Base-by-base conservation (phyloP, 75 land plant species). In the Pinus tabuliformis region DNA sequence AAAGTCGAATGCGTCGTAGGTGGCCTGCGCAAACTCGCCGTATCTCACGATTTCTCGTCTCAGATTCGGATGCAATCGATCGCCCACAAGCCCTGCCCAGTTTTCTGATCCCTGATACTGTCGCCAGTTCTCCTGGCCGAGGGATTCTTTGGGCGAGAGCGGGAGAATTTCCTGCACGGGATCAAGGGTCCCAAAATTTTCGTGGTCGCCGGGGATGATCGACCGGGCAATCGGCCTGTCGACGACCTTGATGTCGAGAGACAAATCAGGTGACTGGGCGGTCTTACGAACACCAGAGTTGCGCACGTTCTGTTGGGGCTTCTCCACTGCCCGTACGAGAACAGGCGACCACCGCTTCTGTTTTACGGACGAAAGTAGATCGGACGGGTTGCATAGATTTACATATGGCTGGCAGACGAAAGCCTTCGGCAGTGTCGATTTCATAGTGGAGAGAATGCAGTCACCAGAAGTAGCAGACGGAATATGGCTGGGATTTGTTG, bases 41-140 rank as follows among this genome's bases (percentile, higher is more conserved):
- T 95, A 30, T 30, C 1, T 30, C 58, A 95, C 88, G 18, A 91
- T 79, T 66, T 93, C 98, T 20, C 36, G 42, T 12, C 92, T 76
- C 20, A 93, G 84, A 15, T 82, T 81, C 1, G 85, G 80, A 76
- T 93, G 83, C 81, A 95, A 65, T 45, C 0, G 8, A 5, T 96
- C 92, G 36, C 93, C 92, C 17, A 91, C 59, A 11, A 95, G 75
- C 15, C 96, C 93, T 45, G 78, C 79, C 98, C 94, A 95, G 75
- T 89, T 72, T 72, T 80, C 70, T 4, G n/a, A 28, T 4, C 98
- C 98, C 37, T 89, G 91, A 64, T 87, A 84, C 81, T 91, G 85
- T 12, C 76, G 75, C 93, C 93, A 91, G 15, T 86, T 36, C n/a
- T 64, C 6, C 1, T 7, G 8, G 2, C 68, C 18, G 5, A 64